Evolutionary conservation across 805 yeast species (phyloP).

Genomic region (Ogataea minuta): DNA sequence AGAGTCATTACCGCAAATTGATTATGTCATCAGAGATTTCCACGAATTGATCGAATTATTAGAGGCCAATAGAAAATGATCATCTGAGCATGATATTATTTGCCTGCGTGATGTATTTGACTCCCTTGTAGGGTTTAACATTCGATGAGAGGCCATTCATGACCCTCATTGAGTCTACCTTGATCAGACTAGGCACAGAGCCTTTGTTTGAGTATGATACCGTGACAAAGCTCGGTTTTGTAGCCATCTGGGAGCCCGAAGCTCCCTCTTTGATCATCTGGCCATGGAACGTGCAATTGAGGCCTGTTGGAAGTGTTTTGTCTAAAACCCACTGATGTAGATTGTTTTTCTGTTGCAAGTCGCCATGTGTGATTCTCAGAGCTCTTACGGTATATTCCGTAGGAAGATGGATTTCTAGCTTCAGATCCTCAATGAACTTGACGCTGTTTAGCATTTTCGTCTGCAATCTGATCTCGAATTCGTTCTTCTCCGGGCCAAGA

Average conservation of each 20-base stretch:
- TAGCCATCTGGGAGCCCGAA: conserved; percentile 3
- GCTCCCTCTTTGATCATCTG: conserved; percentile 16
- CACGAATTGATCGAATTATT: conserved; percentile 34
- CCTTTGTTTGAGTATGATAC: conserved; percentile 63
- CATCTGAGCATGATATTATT: conserved; percentile 54
- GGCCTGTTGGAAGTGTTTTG: conserved; percentile 56
- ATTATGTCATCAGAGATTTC: conserved; percentile 36
- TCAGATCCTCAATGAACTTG: conserved; percentile 46
- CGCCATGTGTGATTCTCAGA: conserved; percentile 73
- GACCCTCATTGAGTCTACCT: conserved; percentile 63
- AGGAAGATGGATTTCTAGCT: conserved; percentile 37
- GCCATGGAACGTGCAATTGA: conserved; percentile 68
- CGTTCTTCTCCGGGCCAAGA: conserved; percentile 50
- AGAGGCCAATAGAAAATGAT: conserved; percentile 1
- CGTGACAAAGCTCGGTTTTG: conserved; percentile 43
- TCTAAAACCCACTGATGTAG: conserved; percentile 71
- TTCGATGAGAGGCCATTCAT: conserved; percentile 53
- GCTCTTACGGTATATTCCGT: conserved; percentile 43
- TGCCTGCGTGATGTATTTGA: conserved; percentile 68
- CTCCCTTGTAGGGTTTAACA: conserved; percentile 87
- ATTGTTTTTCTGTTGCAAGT: conserved; percentile 54
- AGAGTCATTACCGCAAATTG: conserved; percentile 36
- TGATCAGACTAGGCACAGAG: conserved; percentile 69
- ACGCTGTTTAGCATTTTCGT: conserved; percentile 46
- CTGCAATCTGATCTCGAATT: conserved; percentile 59